Evolutionary conservation across 345 rosid species (phyloP).

Genomic region (Euclidium syriacum): DNA sequence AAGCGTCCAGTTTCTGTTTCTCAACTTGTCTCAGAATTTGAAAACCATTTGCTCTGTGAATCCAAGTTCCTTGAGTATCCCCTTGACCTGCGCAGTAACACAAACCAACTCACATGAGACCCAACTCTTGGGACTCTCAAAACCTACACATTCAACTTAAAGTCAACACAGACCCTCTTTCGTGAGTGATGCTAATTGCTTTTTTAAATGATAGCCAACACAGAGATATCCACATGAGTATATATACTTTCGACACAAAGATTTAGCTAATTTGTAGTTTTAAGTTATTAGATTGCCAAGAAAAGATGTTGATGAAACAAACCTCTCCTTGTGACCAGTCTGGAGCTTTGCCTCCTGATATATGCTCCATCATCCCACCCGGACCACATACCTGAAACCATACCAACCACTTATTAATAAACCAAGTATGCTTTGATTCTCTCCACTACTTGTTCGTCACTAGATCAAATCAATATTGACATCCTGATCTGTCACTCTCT

Average conservation of each 20-base stretch:
- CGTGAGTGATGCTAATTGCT: neutral
- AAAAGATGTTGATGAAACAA: constrained; percentile 6
- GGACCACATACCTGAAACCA: constrained; percentile 84
- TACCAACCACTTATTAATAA: neutral
- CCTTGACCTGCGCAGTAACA: constrained; percentile 59
- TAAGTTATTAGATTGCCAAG: neutral
- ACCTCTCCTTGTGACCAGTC: constrained; percentile 95
- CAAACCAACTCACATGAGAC: constrained; percentile 3
- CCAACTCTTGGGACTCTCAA: too few relatives aligned
- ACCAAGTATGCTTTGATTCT: neutral
- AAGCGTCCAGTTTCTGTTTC: neutral
- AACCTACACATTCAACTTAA: neutral
- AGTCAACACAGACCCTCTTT: neutral
- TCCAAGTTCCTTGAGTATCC: constrained; percentile 81
- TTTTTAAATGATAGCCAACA: neutral
- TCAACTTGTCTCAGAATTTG: constrained; percentile 53
- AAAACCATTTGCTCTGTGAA: constrained; percentile 88
- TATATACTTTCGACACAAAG: neutral
- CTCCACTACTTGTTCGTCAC: neutral
- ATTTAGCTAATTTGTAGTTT: neutral
- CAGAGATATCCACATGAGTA: neutral
- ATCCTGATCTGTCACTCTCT: neutral
- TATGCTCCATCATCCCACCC: constrained; percentile 91
- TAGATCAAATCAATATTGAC: neutral
- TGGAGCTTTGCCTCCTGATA: constrained; percentile 89